Evolutionary conservation across 2,329 filamentous ascomycete species (phyloP).

Genomic region (Coleophoma crateriformis): DNA sequence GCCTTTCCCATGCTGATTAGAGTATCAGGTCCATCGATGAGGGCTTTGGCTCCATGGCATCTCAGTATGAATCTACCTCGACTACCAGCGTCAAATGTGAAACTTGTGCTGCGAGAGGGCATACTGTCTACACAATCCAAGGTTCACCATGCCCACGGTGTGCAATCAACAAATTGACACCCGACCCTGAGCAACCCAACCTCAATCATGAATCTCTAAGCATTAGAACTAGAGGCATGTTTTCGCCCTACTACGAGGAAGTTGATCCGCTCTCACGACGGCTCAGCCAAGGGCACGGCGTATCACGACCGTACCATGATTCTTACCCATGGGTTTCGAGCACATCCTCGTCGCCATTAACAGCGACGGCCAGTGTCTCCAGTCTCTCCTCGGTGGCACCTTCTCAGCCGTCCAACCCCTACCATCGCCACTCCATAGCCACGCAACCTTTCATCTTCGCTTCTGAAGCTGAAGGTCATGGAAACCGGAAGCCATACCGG

Average conservation of each 20-base stretch:
- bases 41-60: not conserved
- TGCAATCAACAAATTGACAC: slow-evolving; percentile 1
- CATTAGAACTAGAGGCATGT: not conserved
- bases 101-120: not conserved
- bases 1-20: not conserved
- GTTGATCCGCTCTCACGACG: not conserved
- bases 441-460: not conserved
- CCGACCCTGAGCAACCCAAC: not conserved
- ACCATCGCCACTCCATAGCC: not conserved
- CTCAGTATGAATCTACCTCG: not conserved
- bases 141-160: not conserved
- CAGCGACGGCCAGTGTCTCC: not conserved
- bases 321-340: not conserved
- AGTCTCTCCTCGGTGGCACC: too few species aligned
- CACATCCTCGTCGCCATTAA: not conserved
- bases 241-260: not conserved
- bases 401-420: not conserved
- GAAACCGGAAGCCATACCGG: not conserved
- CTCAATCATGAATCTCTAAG: not conserved
- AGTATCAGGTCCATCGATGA: not conserved
- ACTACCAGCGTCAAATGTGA: slow-evolving; percentile 1
- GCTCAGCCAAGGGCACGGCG: not conserved
- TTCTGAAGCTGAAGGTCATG: not conserved
- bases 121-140: not conserved
- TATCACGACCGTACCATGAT: not conserved